phyloP scores from a whole-genome alignment of 2,329 filamentous ascomycete species.

The Karstenula rhodostoma region DNA sequence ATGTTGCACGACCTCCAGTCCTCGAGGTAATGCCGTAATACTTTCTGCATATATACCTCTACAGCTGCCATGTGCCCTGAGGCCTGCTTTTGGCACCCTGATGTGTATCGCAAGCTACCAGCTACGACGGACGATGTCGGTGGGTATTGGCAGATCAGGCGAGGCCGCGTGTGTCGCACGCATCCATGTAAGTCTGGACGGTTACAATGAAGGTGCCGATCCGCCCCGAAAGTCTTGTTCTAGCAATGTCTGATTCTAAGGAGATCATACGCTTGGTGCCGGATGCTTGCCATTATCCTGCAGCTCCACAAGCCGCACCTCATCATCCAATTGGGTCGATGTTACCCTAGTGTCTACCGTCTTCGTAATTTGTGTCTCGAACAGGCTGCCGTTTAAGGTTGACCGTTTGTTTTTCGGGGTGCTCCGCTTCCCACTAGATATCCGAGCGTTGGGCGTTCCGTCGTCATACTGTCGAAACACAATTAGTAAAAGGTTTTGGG shows the following conservation, averaged over 20 bases:
- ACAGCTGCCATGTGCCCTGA: background rate
- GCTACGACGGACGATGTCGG: background rate
- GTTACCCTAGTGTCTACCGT: background rate
- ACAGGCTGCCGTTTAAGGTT: background rate
- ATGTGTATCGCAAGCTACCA: background rate
- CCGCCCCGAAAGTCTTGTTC: background rate
- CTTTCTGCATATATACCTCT: background rate
- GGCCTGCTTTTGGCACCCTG: background rate
- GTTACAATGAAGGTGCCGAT: background rate
- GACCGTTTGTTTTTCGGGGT: background rate
- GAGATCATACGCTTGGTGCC: background rate
- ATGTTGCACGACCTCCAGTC: background rate
- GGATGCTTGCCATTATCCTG: background rate
- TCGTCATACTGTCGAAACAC: background rate
- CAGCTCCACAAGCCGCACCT: slow-evolving; percentile 5
- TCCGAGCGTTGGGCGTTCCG: background rate
- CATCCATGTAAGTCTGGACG: background rate
- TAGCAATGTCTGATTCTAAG: background rate
- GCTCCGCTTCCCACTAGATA: slow-evolving; percentile 5
- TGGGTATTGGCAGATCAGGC: background rate
- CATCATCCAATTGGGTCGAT: background rate
- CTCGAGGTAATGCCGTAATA: background rate
- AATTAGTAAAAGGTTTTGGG: background rate
- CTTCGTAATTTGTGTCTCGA: slow-evolving; percentile 7
- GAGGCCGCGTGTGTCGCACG: background rate